Evolutionary conservation across 805 yeast species (phyloP), one percentile per base, ranked within the genome.

Genomic region (Peterozyma toletana): DNA sequence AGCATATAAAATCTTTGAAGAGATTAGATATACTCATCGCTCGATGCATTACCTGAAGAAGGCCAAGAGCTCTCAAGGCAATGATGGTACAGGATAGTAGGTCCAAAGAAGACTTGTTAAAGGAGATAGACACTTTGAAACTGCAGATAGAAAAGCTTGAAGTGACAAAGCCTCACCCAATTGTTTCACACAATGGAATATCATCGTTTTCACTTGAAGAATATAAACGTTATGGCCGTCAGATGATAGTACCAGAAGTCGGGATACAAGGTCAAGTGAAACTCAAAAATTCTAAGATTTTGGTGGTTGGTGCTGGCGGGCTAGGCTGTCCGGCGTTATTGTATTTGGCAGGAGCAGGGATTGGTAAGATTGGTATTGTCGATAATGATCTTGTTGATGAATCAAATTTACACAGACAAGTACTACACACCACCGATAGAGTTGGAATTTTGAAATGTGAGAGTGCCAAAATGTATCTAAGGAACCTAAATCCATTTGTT

Each of bases 301-400:
- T 91, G 21, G 90, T 93, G 0, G 72, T 93, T 7, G 99, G 99
- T 1, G 97, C 97, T 1, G 99, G 99, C 10, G 99, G 99, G 0
- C 68, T 93, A 6, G 98, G 99, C 0, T 83, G 95, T 52, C 97
- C 99, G 0, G 95, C 95, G 0, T 60, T 91, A 40, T 70, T 86
- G 37, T 93, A 93, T 56, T 63, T 93, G 2, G 80, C 82, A 0
- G 96, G 95, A 0, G 84, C 96, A 0, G 99, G 99, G 4, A 66
- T 91, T 3, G 98, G 96, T 1, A 60, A 64, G 2, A 69, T 93
- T 17, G 96, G 96, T 3, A 84, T 93, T 13, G 83, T 89, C 1
- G 99, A 93, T 62, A 77, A 80, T 54, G 99, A 93, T 60, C 58
- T 60, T 0, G 97, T 93, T 1, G 97, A 91, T 51, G 61, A 65